Evolutionary conservation across 2,329 filamentous ascomycete genomes (phyloP), one percentile per base, ranked within the genome.

Genomic region (Bipolaris gigantea): DNA sequence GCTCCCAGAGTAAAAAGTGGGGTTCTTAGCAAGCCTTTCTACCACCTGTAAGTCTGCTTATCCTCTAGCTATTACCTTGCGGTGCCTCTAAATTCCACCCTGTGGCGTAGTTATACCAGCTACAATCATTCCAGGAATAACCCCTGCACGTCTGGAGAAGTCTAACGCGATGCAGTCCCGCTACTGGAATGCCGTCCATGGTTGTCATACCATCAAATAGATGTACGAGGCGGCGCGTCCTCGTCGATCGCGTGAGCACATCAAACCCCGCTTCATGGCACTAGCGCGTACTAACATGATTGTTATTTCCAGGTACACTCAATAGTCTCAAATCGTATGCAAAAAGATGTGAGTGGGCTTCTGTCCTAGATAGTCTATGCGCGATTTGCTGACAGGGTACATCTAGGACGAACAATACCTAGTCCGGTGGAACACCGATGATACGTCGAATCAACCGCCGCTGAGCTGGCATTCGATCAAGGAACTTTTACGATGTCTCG

Each of bases 381-480:
- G 44, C 56, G 55, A 42, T 55, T 50, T 57, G 54, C 56, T 68
- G 42, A 71, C 52, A n/a, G 19, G 33, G 15, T 15, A 33, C 10
- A 13, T 53, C 36, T 61, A 75, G 73, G 69, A 69, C 4, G 77
- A 79, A 48, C 68, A 80, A 33, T 80, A 75, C 47, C 67, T 80
- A 0, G 68, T 80, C 0, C 62, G 64, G 34, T 80, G 78, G 78
- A 65, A 62, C 1, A 55, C 63, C 0, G 49, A 61, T 0, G 18
- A 32, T 0, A 21, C 47, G 3, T 50, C 55, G 4, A 46, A 56
- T 2, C 55, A 53, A 3, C 60, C 72, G 0, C 71, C 76, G 2
- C 61, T 74, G 3, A 78, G 75, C 5, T 81, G 79, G 79, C 79
- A 81, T 48, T 35, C 56, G 1, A 32, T 80, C 0, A 51, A 65